Percentiles rank a stretch among this genome's conserved stretches.
These are phyloP conservation scores for Colletotrichum abscissum DNA, from an alignment of 2,329 filamentous ascomycete genomes.

Conservation along the genomic window DNA sequence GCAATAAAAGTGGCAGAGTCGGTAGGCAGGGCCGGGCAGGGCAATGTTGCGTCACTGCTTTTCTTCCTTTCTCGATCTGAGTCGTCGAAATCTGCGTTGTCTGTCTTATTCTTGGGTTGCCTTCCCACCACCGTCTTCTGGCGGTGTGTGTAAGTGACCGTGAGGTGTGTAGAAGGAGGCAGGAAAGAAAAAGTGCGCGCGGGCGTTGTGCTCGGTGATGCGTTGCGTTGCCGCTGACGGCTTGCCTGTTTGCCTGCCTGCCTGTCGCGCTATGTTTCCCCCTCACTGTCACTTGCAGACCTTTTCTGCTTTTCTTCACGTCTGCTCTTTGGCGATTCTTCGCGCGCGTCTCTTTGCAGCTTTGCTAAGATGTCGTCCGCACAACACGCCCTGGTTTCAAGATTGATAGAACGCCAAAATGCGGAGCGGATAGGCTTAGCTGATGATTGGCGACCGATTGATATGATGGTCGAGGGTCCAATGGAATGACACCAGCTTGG, in stretches of 20 bases:
- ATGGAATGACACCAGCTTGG: constrained; percentile 26
- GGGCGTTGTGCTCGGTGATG: neutral
- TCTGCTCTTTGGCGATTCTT: constrained; percentile 5
- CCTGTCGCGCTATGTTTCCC: neutral
- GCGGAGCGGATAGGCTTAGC: constrained; percentile 28
- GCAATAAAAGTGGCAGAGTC: constrained; percentile 1
- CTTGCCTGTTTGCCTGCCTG: neutral
- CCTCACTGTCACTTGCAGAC: neutral
- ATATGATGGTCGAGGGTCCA: constrained; percentile 20
- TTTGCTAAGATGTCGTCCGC: neutral
- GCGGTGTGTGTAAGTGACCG: constrained; percentile 3
- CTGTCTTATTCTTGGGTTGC: neutral
- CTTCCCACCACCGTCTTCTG: neutral
- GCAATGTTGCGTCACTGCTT: neutral
- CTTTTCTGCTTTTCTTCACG: neutral
- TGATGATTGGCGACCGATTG: constrained; percentile 31
- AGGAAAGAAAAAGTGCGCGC: neutral
- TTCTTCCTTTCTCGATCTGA: too few species aligned
- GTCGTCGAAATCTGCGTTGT: constrained; percentile 1
- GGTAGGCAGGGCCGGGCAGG: constrained; percentile 13
- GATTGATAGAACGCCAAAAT: constrained; percentile 32
- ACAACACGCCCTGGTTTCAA: constrained; percentile 17
- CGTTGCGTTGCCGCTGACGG: neutral
- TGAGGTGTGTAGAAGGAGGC: neutral
- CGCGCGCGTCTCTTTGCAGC: constrained; percentile 23